These are phyloP conservation scores for Globisporangium mamillatum DNA, from an alignment of 352 stramenopile species.

Conservation along the genomic window DNA sequence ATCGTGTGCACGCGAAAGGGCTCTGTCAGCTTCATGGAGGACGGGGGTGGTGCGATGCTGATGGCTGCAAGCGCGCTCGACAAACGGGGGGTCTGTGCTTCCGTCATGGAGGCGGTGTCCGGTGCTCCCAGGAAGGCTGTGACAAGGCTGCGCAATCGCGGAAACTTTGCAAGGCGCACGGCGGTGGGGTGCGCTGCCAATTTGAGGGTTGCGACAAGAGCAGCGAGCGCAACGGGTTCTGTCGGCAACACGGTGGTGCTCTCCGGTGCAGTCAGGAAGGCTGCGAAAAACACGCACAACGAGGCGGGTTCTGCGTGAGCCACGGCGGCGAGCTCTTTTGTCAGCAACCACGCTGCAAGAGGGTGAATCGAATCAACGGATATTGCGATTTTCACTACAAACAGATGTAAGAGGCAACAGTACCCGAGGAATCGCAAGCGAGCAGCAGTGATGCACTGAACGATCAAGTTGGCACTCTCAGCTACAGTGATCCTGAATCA, in stretches of 20 bases:
- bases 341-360: conserved; percentile 48
- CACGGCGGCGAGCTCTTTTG: background rate
- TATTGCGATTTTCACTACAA: conserved; percentile 71
- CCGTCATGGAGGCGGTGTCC: background rate
- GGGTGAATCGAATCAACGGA: conserved; percentile 83
- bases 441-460: background rate
- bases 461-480: background rate
- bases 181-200: conserved; percentile 62
- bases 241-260: background rate
- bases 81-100: background rate
- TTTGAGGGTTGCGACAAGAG: background rate
- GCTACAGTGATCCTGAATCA: no score
- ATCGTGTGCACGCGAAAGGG: background rate
- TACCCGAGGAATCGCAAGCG: background rate
- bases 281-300: background rate
- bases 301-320: conserved; percentile 2
- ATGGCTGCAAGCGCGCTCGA: background rate
- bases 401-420: background rate
- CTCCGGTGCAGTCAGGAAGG: background rate
- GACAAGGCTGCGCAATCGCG: conserved; percentile 43
- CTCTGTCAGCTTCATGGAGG: background rate
- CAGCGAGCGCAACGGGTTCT: background rate
- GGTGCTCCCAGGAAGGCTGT: background rate
- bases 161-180: conserved; percentile 79
- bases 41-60: background rate